Evolutionary conservation across 2,329 filamentous ascomycete species (phyloP).

Genomic region (Ilyonectria robusta): DNA sequence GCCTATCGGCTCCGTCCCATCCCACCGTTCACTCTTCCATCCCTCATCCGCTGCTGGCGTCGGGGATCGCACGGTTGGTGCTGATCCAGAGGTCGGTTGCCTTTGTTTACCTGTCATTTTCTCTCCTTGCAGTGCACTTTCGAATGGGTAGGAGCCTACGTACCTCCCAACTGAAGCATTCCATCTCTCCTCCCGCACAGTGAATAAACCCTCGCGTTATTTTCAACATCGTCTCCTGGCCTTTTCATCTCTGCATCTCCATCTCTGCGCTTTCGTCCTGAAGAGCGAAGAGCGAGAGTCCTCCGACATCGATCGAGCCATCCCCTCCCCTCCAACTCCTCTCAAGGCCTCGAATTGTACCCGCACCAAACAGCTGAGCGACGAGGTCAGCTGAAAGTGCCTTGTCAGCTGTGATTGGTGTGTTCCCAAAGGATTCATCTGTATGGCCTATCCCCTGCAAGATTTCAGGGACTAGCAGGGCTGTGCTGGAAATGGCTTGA

Average conservation of each 20-base stretch:
- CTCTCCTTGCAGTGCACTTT: neutral
- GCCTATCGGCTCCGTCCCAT: too few species aligned
- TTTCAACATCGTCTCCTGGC: neutral
- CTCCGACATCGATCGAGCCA: slow-evolving; percentile 20
- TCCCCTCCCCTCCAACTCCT: slow-evolving; percentile 10
- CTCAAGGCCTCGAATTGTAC: slow-evolving; percentile 36
- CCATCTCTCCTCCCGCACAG: neutral
- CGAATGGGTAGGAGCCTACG: slow-evolving; percentile 13
- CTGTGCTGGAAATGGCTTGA: neutral
- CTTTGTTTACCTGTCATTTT: neutral
- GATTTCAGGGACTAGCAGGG: slow-evolving; percentile 6
- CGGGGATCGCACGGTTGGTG: neutral
- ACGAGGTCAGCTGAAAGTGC: slow-evolving; percentile 47
- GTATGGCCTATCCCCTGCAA: slow-evolving; percentile 47
- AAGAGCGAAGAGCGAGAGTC: neutral
- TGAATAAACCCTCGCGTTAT: neutral
- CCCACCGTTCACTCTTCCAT: neutral
- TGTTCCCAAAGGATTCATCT: slow-evolving; percentile 50
- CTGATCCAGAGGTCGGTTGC: neutral
- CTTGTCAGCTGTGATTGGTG: slow-evolving; percentile 45
- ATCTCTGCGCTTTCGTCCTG: neutral
- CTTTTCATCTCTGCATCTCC: neutral
- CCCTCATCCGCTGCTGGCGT: neutral
- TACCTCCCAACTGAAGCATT: slow-evolving; percentile 8
- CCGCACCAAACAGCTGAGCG: slow-evolving; percentile 45